phyloP scores from a whole-genome alignment of 148 eudicot species.

The Fagopyrum homotropicum region DNA sequence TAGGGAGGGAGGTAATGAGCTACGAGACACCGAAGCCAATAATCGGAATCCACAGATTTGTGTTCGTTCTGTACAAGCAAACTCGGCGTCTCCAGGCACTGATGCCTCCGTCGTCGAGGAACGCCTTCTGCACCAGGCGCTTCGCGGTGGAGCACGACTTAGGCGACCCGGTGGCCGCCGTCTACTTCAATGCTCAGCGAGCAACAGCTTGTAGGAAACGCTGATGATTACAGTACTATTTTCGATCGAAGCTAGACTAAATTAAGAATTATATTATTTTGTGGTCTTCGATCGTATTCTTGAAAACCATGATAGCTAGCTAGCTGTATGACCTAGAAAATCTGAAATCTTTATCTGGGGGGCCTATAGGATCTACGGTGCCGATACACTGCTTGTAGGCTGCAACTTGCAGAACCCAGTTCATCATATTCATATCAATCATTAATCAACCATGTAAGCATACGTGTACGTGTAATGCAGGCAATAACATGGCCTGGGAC shows the following conservation, averaged over 20 bases:
- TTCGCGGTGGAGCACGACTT: conserved; percentile 41
- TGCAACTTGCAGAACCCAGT: background rate
- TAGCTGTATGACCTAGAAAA: background rate
- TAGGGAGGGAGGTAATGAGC: conserved; percentile 45
- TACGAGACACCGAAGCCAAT: conserved; percentile 55
- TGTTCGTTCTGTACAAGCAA: conserved; percentile 47
- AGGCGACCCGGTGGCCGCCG: conserved; percentile 53
- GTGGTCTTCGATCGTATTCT: too few species aligned
- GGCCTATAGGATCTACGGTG: background rate
- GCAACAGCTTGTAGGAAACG: conserved; percentile 53
- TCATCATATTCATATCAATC: background rate
- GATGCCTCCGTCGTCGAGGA: conserved; percentile 31
- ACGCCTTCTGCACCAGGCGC: conserved; percentile 31
- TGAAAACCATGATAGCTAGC: too few species aligned
- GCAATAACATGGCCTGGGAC: background rate
- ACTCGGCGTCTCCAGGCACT: conserved; percentile 28
- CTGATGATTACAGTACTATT: conserved; percentile 1
- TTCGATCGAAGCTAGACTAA: too few species aligned
- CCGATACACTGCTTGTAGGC: background rate
- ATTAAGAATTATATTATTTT: too few species aligned
- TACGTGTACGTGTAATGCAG: background rate
- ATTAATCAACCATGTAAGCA: background rate
- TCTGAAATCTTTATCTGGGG: background rate
- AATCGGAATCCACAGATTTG: conserved; percentile 59
- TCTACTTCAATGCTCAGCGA: conserved; percentile 47